phyloP scores from a whole-genome alignment of 73 alveolate species.

The Tetrahymena malaccensis region DNA sequence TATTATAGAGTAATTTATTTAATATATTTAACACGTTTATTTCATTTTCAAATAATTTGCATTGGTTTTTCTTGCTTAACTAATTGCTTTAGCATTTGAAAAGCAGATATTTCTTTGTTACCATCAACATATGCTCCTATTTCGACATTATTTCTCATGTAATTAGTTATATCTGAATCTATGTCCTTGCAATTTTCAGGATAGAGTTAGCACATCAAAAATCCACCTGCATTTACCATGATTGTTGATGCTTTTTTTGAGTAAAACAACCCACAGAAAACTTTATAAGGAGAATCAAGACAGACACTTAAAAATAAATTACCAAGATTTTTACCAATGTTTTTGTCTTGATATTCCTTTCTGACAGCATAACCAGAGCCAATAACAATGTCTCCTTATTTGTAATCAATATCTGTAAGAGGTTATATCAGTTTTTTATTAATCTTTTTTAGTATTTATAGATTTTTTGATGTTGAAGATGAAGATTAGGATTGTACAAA shows the following conservation, averaged over 20 bases:
- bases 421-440: not conserved
- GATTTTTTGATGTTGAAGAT: not conserved
- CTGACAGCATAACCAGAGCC: not conserved
- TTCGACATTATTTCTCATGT: not conserved
- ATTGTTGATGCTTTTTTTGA: not conserved
- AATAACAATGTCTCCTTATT: not conserved
- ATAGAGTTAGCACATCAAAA: not conserved
- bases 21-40: too few relatives aligned
- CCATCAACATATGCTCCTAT: not conserved
- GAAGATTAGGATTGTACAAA: not conserved
- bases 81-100: too few relatives aligned
- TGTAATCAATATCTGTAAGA: not conserved
- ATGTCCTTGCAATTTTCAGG: not conserved
- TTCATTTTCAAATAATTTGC: not conserved
- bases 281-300: not conserved
- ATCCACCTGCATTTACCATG: not conserved
- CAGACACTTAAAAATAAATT: not conserved
- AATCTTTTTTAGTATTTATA: not conserved
- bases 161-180: not conserved
- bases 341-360: not conserved
- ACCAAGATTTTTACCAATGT: not conserved
- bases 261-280: not conserved
- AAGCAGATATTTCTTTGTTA: not conserved
- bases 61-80: not conserved
- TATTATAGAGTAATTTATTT: too few relatives aligned